phyloP scores from a whole-genome alignment of 306 rosid species.

The Psophocarpus tetragonolobus region DNA sequence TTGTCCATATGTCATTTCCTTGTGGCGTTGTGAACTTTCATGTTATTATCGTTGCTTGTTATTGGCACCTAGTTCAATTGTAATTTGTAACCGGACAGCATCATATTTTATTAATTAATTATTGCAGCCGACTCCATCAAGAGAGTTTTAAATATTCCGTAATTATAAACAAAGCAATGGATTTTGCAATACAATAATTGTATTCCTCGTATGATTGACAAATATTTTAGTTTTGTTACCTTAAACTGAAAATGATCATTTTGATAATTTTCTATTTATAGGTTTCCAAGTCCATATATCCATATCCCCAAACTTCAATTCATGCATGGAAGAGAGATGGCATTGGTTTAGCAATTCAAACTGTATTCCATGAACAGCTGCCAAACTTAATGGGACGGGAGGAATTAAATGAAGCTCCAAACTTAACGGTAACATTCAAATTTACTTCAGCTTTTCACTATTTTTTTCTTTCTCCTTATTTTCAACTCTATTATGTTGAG shows the following conservation, averaged over 20 bases:
- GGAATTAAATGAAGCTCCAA: slow-evolving; percentile 2
- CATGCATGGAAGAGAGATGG: not conserved
- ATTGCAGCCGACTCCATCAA: not conserved
- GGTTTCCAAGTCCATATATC: not conserved
- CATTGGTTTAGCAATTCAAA: not conserved
- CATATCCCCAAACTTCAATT: not conserved
- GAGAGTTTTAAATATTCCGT: not conserved
- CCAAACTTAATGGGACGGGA: too few relatives aligned
- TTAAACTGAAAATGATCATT: not conserved
- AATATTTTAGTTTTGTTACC: not conserved
- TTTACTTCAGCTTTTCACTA: not conserved
- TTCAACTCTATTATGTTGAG: too few relatives aligned
- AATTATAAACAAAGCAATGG: not conserved
- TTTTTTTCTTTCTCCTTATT: not conserved
- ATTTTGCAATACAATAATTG: not conserved
- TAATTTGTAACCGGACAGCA: not conserved
- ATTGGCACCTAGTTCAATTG: not conserved
- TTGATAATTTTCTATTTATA: not conserved
- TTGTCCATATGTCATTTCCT: too few relatives aligned
- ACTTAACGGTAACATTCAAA: not conserved
- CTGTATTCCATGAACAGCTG: too few relatives aligned
- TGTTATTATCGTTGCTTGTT: too few relatives aligned
- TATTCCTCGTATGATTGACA: not conserved
- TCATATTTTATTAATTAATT: not conserved
- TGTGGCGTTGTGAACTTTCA: too few relatives aligned